Conservation (phyloP, 2,329 filamentous ascomycete genomes). For the Raffaelea albimanens region DNA sequence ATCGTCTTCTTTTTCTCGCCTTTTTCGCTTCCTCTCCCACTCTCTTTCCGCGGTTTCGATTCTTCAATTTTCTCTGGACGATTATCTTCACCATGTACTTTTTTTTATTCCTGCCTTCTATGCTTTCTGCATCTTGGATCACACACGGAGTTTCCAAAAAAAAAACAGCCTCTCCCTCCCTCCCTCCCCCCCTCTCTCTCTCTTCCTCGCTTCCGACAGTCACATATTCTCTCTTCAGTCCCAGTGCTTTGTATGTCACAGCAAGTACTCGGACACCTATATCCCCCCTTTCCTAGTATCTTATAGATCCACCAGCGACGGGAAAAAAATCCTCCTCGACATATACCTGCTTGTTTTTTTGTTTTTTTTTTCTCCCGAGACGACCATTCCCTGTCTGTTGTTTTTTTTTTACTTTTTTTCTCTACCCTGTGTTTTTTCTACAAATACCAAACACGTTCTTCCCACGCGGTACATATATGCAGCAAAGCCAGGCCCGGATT, state of each 20-base stretch:
- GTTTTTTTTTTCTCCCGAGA: background rate
- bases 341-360: background rate
- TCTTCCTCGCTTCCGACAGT: background rate
- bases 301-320: too few relatives aligned
- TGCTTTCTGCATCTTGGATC: background rate
- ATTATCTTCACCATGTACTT: background rate
- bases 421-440: too few relatives aligned
- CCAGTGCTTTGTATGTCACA: too few relatives aligned
- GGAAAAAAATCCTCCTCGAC: too few relatives aligned
- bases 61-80: background rate
- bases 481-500: too few relatives aligned
- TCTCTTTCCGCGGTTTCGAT: background rate
- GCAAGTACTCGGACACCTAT: too few relatives aligned
- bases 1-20: too few relatives aligned
- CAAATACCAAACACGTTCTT: too few relatives aligned
- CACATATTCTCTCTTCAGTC: background rate
- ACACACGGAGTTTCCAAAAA: background rate
- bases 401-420: background rate
- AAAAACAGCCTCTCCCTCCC: too few relatives aligned
- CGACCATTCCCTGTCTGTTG: background rate
- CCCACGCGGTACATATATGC: too few relatives aligned
- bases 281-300: too few relatives aligned
- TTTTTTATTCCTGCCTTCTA: background rate
- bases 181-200: background rate
- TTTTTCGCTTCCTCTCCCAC: background rate